A percentile compares a stretch with the other conserved stretches of the same genome.
Conservation (phyloP, 306 rosid genomes). For the Rosa rugosa region DNA sequence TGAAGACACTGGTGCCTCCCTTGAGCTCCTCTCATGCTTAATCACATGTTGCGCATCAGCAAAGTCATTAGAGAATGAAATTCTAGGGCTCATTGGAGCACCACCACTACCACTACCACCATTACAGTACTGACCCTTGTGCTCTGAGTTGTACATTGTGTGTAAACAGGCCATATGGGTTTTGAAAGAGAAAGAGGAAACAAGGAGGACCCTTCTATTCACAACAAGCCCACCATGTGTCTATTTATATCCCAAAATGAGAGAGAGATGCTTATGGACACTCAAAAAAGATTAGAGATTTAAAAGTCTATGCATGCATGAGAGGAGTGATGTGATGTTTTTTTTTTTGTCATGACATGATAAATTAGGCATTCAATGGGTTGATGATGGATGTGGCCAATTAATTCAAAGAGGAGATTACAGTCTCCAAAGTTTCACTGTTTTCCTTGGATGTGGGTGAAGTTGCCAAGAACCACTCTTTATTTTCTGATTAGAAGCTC, state of each 20-base stretch:
- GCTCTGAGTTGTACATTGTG: slow-evolving; percentile 70
- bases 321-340: slow-evolving; percentile 51
- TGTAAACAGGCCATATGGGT: slow-evolving; percentile 75
- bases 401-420: slow-evolving; percentile 29
- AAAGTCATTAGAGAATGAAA: slow-evolving; percentile 90
- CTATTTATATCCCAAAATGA: slow-evolving; percentile 39
- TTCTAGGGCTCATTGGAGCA: slow-evolving; percentile 85
- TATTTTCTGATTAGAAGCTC: slow-evolving; percentile 25
- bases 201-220: slow-evolving; percentile 40
- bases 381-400: slow-evolving; percentile 29
- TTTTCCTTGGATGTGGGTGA: slow-evolving; percentile 44
- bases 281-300: background rate
- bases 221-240: slow-evolving; percentile 33
- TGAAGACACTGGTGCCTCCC: slow-evolving; percentile 47
- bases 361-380: slow-evolving; percentile 43
- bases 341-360: slow-evolving; percentile 58
- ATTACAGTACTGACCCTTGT: slow-evolving; percentile 31
- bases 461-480: slow-evolving; percentile 39
- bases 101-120: background rate
- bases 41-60: slow-evolving; percentile 65
- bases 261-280: slow-evolving; percentile 17
- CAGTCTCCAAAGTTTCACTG: slow-evolving; percentile 35
- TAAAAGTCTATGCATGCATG: slow-evolving; percentile 35
- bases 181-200: slow-evolving; percentile 40
- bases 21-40: slow-evolving; percentile 49